Conservation (phyloP, 192 early-diverging fungal genomes). For the Geranomyces michiganensis region DNA sequence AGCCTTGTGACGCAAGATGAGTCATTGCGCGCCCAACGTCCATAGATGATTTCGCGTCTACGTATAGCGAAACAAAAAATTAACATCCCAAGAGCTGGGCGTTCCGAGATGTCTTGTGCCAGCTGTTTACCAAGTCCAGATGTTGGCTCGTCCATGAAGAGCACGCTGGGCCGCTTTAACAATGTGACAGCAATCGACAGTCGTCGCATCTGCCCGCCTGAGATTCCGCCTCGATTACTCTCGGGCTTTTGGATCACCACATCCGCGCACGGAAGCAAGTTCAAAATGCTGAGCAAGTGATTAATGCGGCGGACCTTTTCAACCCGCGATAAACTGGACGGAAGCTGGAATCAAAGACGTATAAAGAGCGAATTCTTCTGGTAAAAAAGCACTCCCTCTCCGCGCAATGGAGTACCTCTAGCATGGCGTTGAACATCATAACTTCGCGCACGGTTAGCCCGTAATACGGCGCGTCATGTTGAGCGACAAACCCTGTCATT, state of each 20-base stretch:
- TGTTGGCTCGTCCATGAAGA: slow-evolving; percentile 36
- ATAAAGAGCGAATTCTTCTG: neutral
- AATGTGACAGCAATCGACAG: slow-evolving; percentile 35
- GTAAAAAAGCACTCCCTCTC: too few species aligned
- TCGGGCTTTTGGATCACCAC: slow-evolving; percentile 29
- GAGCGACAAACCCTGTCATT: slow-evolving; percentile 40
- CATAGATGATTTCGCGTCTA: slow-evolving; percentile 25
- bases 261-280: slow-evolving; percentile 28
- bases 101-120: neutral
- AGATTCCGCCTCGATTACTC: slow-evolving; percentile 31
- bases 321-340: neutral
- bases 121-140: slow-evolving; percentile 10
- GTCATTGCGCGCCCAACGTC: slow-evolving; percentile 24
- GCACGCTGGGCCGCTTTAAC: slow-evolving; percentile 31
- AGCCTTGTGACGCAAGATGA: slow-evolving; percentile 42
- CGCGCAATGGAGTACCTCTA: slow-evolving; percentile 34
- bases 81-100: too few species aligned
- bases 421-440: slow-evolving; percentile 43
- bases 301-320: slow-evolving; percentile 26
- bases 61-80: neutral
- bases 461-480: slow-evolving; percentile 39
- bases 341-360: slow-evolving; percentile 17
- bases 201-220: slow-evolving; percentile 34
- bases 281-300: slow-evolving; percentile 23
- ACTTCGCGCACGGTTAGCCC: slow-evolving; percentile 50